phyloP scores from a whole-genome alignment of 75 land plant genomes.

The Azolla pinnata region DNA sequence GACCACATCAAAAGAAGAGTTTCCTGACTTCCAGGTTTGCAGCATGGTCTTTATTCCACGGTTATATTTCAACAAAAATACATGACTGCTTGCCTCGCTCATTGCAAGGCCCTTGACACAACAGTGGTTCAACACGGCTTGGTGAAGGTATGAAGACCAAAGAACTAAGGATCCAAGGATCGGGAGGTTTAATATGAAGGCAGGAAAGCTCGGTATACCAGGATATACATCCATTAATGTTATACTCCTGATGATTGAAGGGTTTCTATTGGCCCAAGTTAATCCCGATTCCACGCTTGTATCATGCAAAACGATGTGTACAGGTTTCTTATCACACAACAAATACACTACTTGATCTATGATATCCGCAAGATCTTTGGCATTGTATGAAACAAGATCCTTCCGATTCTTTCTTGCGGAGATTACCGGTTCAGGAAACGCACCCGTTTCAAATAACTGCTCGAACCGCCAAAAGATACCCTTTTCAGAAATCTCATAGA shows the following conservation, averaged over 20 bases:
- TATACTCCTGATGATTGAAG: constrained; percentile 43
- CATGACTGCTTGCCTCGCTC: constrained; percentile 44
- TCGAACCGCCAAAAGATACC: constrained; percentile 82
- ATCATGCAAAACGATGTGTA: constrained; percentile 81
- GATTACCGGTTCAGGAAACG: constrained; percentile 20
- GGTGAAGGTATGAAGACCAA: constrained; percentile 20
- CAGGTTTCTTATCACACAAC: constrained; percentile 41
- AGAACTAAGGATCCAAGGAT: constrained; percentile 39
- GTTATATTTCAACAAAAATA: constrained; percentile 43
- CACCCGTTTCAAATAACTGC: constrained; percentile 60
- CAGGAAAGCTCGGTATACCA: constrained; percentile 42
- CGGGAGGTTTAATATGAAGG: constrained; percentile 43
- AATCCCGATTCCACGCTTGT: constrained; percentile 39
- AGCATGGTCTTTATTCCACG: constrained; percentile 40
- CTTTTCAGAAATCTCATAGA: constrained; percentile 56
- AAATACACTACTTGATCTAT: constrained; percentile 52
- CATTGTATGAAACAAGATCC: constrained; percentile 7
- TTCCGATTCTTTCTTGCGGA: constrained; percentile 9
- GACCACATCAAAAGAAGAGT: constrained; percentile 51
- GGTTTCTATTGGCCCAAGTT: constrained; percentile 44
- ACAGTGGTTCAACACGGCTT: constrained; percentile 32
- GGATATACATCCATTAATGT: constrained; percentile 49
- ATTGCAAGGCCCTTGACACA: constrained; percentile 37
- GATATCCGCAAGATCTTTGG: constrained; percentile 33
- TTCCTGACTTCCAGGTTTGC: constrained; percentile 42